Evolutionary conservation across 1,284 basidiomycete species (phyloP).

Genomic region (Coriolopsis trogii): DNA sequence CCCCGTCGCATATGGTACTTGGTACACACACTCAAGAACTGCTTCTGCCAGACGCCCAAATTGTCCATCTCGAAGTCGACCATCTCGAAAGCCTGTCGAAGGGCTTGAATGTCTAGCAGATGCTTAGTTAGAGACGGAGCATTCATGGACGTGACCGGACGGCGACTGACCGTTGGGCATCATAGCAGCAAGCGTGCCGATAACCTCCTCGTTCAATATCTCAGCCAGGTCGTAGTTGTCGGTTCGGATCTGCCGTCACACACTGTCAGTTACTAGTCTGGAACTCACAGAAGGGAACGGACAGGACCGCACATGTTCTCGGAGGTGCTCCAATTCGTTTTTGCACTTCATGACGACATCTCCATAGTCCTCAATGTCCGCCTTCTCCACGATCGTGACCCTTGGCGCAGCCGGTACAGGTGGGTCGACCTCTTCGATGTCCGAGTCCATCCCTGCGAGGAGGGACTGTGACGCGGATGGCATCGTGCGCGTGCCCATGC

Average conservation of each 20-base stretch:
- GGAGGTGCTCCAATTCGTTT: conserved; percentile 14
- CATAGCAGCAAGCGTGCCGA: conserved; percentile 18
- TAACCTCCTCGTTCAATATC: conserved; percentile 15
- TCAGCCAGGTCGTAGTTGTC: conserved; percentile 1
- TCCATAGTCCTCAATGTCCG: conserved; percentile 3
- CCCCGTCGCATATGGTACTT: conserved; percentile 8
- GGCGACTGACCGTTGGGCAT: conserved; percentile 22
- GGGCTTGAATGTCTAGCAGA: background rate
- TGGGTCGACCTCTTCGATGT: conserved; percentile 19
- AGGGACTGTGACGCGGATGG: conserved; percentile 14
- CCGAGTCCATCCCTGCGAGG: conserved; percentile 6
- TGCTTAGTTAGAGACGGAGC: background rate
- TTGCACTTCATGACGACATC: conserved; percentile 15
- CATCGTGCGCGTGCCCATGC: conserved; percentile 11
- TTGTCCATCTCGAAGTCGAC: background rate
- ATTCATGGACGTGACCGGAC: accelerated
- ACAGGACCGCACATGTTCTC: too few relatives aligned
- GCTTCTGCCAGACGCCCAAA: background rate
- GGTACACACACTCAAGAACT: conserved; percentile 8
- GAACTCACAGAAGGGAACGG: too few relatives aligned
- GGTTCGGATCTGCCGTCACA: background rate
- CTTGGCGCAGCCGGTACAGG: background rate
- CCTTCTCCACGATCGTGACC: conserved; percentile 15
- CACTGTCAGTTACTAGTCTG: too few relatives aligned
- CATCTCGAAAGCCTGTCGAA: background rate